Evolutionary conservation across 2,329 filamentous ascomycete species (phyloP).

Genomic region (Ceratocystis huliohia): DNA sequence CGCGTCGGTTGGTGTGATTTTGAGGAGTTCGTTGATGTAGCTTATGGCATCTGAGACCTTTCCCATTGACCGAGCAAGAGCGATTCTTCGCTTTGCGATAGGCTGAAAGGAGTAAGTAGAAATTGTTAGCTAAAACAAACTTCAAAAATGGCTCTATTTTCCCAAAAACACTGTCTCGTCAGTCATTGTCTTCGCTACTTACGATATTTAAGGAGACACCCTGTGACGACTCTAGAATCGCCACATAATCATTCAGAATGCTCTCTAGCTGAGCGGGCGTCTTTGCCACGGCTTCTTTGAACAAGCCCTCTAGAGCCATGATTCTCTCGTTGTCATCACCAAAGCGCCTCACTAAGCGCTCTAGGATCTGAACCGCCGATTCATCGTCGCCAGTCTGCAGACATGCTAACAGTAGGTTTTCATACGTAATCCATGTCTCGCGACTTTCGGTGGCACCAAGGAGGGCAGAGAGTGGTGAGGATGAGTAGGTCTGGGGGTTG

Average conservation of each 20-base stretch:
- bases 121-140: constrained; percentile 25
- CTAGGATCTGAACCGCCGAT: constrained; percentile 61
- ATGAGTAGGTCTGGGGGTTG: constrained; percentile 41
- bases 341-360: constrained; percentile 66
- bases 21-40: constrained; percentile 61
- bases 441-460: constrained; percentile 53
- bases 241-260: constrained; percentile 66
- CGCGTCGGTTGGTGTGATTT: constrained; percentile 75
- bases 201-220: constrained; percentile 69
- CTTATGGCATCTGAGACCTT: constrained; percentile 59
- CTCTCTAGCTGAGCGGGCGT: constrained; percentile 51
- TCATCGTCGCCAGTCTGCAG: constrained; percentile 73
- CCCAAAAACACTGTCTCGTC: neutral
- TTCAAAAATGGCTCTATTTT: constrained; percentile 7
- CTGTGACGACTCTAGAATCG: constrained; percentile 41
- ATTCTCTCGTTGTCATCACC: constrained; percentile 74
- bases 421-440: constrained; percentile 73
- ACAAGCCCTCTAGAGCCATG: constrained; percentile 68
- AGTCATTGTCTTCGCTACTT: constrained; percentile 28
- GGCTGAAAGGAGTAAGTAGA: constrained; percentile 40
- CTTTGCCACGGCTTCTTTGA: constrained; percentile 68
- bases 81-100: constrained; percentile 71
- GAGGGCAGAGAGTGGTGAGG: constrained; percentile 41
- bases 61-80: constrained; percentile 63
- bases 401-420: constrained; percentile 75